These are phyloP conservation scores for Pittosporum tobira DNA, from an alignment of 129 eudicot genomes.

Conservation along the genomic window DNA sequence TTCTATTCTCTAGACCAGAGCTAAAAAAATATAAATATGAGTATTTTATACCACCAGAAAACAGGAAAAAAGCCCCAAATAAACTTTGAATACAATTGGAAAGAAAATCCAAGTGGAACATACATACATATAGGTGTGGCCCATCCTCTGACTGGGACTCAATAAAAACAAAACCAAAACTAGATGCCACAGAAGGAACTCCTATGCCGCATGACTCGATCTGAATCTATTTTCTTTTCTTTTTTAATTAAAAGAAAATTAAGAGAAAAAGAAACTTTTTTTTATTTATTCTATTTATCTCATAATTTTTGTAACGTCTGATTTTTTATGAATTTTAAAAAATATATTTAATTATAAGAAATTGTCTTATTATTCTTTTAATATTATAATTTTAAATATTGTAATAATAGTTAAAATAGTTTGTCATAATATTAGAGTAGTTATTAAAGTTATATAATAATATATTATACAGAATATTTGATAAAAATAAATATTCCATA, in stretches of 20 bases:
- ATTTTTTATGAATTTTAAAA: too few relatives aligned
- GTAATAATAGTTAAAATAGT: too few relatives aligned
- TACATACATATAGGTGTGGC: background rate
- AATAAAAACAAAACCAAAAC: background rate
- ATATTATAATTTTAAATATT: too few relatives aligned
- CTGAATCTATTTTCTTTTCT: background rate
- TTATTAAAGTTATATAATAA: too few relatives aligned
- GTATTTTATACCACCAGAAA: background rate
- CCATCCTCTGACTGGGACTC: background rate
- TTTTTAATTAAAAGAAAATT: background rate
- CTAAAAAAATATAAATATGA: background rate
- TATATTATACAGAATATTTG: too few relatives aligned
- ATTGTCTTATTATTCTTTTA: too few relatives aligned
- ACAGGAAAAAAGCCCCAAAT: background rate
- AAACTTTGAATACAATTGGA: background rate
- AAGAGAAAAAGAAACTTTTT: too few relatives aligned
- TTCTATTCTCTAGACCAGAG: constrained; percentile 6
- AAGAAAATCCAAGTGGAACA: background rate
- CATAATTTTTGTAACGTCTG: too few relatives aligned
- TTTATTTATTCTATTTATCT: too few relatives aligned
- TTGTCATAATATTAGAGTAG: too few relatives aligned
- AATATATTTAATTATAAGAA: too few relatives aligned
- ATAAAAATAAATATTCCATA: too few relatives aligned
- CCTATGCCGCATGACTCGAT: background rate
- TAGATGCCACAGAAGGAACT: background rate